phyloP scores from a whole-genome alignment of 805 yeast species.

The Metschnikowia lachancei region DNA sequence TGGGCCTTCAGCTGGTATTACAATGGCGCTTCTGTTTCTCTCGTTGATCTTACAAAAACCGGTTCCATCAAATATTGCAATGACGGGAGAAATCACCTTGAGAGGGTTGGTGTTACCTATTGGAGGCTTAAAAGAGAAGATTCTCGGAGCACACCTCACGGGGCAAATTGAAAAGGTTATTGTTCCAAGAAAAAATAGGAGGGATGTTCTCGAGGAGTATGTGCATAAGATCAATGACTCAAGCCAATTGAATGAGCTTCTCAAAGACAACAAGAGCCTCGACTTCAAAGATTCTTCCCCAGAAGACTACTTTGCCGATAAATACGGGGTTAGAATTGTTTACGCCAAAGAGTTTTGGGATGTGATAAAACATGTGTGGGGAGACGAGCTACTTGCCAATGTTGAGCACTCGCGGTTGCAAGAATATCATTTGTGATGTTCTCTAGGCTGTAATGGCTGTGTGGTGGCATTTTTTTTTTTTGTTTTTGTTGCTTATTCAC shows the following conservation, averaged over 20 bases:
- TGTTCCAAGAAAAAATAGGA: conserved; percentile 67
- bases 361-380: conserved; percentile 72
- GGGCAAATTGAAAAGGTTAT: conserved; percentile 55
- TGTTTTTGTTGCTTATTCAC: no score
- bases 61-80: conserved; percentile 54
- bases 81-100: conserved; percentile 85
- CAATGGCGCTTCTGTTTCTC: conserved; percentile 48
- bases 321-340: conserved; percentile 55
- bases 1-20: conserved; percentile 51
- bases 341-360: conserved; percentile 81
- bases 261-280: conserved; percentile 33
- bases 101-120: conserved; percentile 77
- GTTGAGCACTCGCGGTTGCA: conserved; percentile 17
- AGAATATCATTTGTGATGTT: conserved; percentile 15
- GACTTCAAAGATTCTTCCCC: conserved; percentile 42
- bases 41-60: conserved; percentile 44
- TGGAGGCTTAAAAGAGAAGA: conserved; percentile 77
- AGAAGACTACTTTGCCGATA: conserved; percentile 48
- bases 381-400: conserved; percentile 36
- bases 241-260: conserved; percentile 32
- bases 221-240: conserved; percentile 35
- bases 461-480: no score
- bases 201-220: conserved; percentile 63
- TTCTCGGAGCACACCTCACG: conserved; percentile 74
- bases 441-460: no score